Percentiles rank a stretch among this genome's conserved stretches.
These are phyloP conservation scores for Berberis vulgaris DNA, from an alignment of 164 flowering plant genomes.

Conservation along the genomic window DNA sequence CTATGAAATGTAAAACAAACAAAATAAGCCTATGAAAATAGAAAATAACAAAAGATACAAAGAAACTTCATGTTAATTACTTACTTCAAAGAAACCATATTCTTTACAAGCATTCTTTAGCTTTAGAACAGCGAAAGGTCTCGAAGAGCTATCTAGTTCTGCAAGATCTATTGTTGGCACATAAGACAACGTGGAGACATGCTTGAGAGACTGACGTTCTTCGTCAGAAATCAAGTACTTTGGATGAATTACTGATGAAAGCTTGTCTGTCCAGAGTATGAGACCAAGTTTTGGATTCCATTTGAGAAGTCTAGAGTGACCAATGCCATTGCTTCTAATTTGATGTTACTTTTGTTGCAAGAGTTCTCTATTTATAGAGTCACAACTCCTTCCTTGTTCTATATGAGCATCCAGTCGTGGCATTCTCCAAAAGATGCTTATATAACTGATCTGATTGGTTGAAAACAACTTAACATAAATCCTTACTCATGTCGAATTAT, in stretches of 20 bases:
- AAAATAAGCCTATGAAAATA: neutral
- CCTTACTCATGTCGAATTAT: too few relatives aligned
- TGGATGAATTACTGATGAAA: neutral
- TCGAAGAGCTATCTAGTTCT: conserved; percentile 6
- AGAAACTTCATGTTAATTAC: too few relatives aligned
- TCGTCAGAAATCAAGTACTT: conserved; percentile 3
- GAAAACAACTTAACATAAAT: too few relatives aligned
- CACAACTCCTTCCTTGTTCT: too few relatives aligned
- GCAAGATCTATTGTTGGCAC: neutral
- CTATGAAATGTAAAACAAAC: neutral
- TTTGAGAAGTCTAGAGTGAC: neutral
- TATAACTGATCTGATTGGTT: too few relatives aligned
- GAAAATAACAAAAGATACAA: neutral
- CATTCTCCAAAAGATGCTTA: too few relatives aligned
- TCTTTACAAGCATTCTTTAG: conserved; percentile 6
- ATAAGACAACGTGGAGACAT: neutral
- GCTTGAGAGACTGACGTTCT: conserved; percentile 1
- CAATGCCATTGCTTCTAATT: neutral
- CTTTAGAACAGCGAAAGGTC: conserved; percentile 3
- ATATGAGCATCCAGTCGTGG: too few relatives aligned
- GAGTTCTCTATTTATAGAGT: too few relatives aligned
- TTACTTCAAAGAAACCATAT: conserved; percentile 1
- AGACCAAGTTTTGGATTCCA: conserved; percentile 1
- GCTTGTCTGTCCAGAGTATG: neutral
- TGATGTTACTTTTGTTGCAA: neutral